These are phyloP conservation scores for Boletus patriciae DNA, from an alignment of 768 basidiomycete species.

Conservation along the genomic window DNA sequence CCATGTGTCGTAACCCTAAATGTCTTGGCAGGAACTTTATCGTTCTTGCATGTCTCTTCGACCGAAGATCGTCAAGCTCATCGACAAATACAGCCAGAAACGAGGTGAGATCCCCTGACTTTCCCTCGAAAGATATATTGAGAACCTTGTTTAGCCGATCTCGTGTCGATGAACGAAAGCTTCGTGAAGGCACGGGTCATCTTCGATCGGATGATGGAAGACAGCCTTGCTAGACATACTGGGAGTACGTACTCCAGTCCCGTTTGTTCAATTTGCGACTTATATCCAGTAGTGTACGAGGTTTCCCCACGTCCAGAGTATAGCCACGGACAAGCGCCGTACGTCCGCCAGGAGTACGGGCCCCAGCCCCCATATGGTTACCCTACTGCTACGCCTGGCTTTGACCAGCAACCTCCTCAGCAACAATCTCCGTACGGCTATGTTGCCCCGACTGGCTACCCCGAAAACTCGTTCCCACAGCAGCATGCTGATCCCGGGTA, in stretches of 20 bases:
- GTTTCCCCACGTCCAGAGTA: slow-evolving; percentile 31
- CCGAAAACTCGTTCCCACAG: slow-evolving; percentile 29
- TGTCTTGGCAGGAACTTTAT: slow-evolving; percentile 71
- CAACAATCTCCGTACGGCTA: slow-evolving; percentile 32
- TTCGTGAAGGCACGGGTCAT: slow-evolving; percentile 87
- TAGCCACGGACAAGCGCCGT: slow-evolving; percentile 23
- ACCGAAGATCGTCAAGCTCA: slow-evolving; percentile 94
- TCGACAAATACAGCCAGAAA: slow-evolving; percentile 97
- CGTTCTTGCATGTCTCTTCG: slow-evolving; percentile 84
- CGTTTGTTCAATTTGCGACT: slow-evolving; percentile 2
- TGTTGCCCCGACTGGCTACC: slow-evolving; percentile 21
- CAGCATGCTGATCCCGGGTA: slow-evolving; percentile 28
- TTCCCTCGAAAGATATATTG: neutral
- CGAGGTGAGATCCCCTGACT: slow-evolving; percentile 44
- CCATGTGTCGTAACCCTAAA: slow-evolving; percentile 8
- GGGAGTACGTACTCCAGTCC: slow-evolving; percentile 44
- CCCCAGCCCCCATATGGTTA: slow-evolving; percentile 50
- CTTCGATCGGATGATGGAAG: slow-evolving; percentile 94
- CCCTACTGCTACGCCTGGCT: slow-evolving; percentile 34
- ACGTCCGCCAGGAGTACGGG: slow-evolving; percentile 33
- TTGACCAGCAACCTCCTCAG: slow-evolving; percentile 44
- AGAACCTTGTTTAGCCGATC: slow-evolving; percentile 60
- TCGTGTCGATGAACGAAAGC: slow-evolving; percentile 92
- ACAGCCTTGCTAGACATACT: slow-evolving; percentile 73
- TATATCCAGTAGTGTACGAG: slow-evolving; percentile 51